Evolutionary conservation across 228 moss, liverwort and hornwort species (phyloP), one percentile per base, ranked within the genome.

Genomic region (Sphagnum fallax): DNA sequence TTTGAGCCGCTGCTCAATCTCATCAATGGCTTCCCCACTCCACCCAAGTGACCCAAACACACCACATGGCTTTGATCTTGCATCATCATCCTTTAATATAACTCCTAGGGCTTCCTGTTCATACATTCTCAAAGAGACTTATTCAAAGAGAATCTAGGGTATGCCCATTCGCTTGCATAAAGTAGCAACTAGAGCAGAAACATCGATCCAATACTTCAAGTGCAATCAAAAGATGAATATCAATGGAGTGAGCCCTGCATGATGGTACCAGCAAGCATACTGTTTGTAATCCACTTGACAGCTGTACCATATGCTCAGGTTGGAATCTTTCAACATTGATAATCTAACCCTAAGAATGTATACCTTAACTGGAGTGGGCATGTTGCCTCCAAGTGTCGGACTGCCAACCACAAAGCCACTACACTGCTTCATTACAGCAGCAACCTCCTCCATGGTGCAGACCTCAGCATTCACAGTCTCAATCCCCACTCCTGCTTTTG

Each of bases 11-110:
- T 86, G 83, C 63, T 96, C 96, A 1, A 96, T 88, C 65, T 91
- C 88, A 67, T 96, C 96, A 50, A 96, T 52, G 16, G 96, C 96
- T 85, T 96, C 96, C 48, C 96, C 96, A 78, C 96, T 96, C 96
- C 96, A 96, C 50, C 96, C 96, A 67, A 84, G 92, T n/a, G 96
- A 96, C 55, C 96, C 96, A 68, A 96, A 96, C n/a, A 96, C 96
- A 65, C 92, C 96, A 76, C 91, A 92, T 16, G 89, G 96, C 61
- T 91, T 91, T 32, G 78, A 72, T 71, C 88, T 92, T 60, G 89
- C 74, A 70, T 88, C 75, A 49, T 8, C 64, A 74, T 92, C 96
- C 18, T 87, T 84, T 8, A 96, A 72, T 53, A 96, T 92, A 5
- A 91, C 18, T 49, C 96, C 96, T 77, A 96, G 57, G 13, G 92